A percentile compares a stretch with the other conserved stretches of the same genome.
phyloP scores from a whole-genome alignment of 1,139 yeast genomes.

The Nakaseomyces uthaithaninus region DNA sequence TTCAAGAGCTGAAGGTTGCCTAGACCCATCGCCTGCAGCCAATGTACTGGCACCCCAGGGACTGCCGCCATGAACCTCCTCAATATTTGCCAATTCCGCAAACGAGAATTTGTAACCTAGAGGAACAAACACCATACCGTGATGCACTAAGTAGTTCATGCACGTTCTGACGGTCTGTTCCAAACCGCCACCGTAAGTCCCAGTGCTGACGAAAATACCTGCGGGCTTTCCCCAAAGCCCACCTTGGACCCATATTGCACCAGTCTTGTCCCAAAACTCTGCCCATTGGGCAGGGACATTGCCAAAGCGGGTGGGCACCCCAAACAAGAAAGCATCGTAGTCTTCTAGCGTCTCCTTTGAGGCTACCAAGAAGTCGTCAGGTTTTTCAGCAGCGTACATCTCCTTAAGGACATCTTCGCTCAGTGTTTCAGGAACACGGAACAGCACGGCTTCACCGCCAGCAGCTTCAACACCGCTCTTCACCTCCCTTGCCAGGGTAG shows the following conservation, averaged over 20 bases:
- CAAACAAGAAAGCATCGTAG: conserved; percentile 56
- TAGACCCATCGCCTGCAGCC: conserved; percentile 61
- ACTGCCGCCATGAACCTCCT: conserved; percentile 62
- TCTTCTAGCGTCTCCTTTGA: conserved; percentile 40
- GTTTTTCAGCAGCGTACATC: conserved; percentile 58
- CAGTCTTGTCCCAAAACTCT: conserved; percentile 54
- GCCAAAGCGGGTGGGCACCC: conserved; percentile 60
- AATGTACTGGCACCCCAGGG: conserved; percentile 70
- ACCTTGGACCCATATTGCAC: conserved; percentile 54
- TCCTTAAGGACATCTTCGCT: conserved; percentile 48
- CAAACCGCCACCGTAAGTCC: conserved; percentile 61
- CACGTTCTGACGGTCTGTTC: conserved; percentile 46
- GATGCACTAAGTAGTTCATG: conserved; percentile 48
- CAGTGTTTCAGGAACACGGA: conserved; percentile 57
- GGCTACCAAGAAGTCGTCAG: conserved; percentile 47
- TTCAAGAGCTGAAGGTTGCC: conserved; percentile 53
- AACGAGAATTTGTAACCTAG: conserved; percentile 48
- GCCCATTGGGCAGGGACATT: conserved; percentile 57
- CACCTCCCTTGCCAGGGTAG: conserved; percentile 46
- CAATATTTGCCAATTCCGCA: conserved; percentile 44
- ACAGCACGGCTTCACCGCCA: conserved; percentile 51
- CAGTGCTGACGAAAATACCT: conserved; percentile 49
- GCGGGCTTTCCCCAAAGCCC: conserved; percentile 50
- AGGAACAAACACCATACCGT: conserved; percentile 55
- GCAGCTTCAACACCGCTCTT: conserved; percentile 50